A percentile compares a stretch with the other conserved stretches of the same genome.
Conservation (phyloP, 768 basidiomycete species). For the Leucocoprinus sp. region DNA sequence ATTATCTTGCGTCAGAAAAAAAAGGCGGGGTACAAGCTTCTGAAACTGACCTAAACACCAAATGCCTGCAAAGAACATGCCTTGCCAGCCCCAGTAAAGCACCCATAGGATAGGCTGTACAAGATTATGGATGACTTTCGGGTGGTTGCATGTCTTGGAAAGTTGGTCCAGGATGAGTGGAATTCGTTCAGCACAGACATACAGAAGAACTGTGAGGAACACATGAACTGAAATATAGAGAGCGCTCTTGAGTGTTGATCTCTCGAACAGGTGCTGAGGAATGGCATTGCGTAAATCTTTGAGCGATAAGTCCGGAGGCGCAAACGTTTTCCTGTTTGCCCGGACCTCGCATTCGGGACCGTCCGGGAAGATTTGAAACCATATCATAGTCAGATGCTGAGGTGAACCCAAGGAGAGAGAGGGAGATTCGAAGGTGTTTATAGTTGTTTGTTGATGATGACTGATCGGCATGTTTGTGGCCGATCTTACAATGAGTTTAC, state of each 20-base stretch:
- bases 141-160: slow-evolving; percentile 1
- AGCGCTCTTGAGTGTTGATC: slow-evolving; percentile 34
- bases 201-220: slow-evolving; percentile 29
- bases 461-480: background rate
- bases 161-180: slow-evolving; percentile 12
- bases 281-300: slow-evolving; percentile 41
- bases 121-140: background rate
- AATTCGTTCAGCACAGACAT: slow-evolving; percentile 30
- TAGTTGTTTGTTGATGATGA: background rate
- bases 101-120: slow-evolving; percentile 28
- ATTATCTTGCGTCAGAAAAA: background rate
- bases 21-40: too few relatives aligned
- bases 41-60: slow-evolving; percentile 33
- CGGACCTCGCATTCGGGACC: slow-evolving; percentile 44
- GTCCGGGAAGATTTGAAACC: slow-evolving; percentile 37
- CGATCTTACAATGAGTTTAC: too few relatives aligned
- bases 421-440: background rate
- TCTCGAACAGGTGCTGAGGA: slow-evolving; percentile 38
- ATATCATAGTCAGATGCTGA: slow-evolving; percentile 21
- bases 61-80: slow-evolving; percentile 34
- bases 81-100: slow-evolving; percentile 45
- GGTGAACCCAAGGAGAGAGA: background rate
- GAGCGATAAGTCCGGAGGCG: slow-evolving; percentile 33
- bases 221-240: slow-evolving; percentile 37
- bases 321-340: slow-evolving; percentile 27